Evolutionary conservation across 2,329 filamentous ascomycete species (phyloP).

Genomic region (Graphium sp.): DNA sequence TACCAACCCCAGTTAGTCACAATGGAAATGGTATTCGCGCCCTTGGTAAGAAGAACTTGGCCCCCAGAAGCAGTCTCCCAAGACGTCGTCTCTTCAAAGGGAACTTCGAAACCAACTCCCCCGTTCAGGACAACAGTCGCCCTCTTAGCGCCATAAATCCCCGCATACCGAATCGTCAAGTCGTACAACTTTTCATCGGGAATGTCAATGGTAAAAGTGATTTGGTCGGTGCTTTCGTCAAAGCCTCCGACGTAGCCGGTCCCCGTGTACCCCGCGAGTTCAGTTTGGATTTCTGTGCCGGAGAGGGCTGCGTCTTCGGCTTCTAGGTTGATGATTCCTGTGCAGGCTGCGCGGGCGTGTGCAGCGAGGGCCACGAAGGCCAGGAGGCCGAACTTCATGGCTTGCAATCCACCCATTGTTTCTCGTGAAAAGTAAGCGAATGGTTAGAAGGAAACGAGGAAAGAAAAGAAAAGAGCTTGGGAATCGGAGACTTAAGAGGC

Average conservation of each 20-base stretch:
- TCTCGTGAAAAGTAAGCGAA: background rate
- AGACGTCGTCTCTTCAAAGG: slow-evolving; percentile 17
- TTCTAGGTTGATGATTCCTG: slow-evolving; percentile 11
- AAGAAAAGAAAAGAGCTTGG: background rate
- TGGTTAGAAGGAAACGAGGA: slow-evolving; percentile 1
- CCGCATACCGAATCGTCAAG: slow-evolving; percentile 23
- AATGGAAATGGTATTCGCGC: slow-evolving; percentile 25
- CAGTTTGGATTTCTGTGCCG: slow-evolving; percentile 20
- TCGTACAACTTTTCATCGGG: slow-evolving; percentile 20
- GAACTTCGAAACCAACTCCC: slow-evolving; percentile 21
- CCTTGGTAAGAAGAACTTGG: slow-evolving; percentile 23
- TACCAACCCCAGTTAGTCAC: slow-evolving; percentile 31
- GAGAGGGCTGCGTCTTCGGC: slow-evolving; percentile 22
- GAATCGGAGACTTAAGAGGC: background rate
- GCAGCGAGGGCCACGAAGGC: slow-evolving; percentile 8
- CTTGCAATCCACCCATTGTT: background rate
- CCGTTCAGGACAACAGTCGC: slow-evolving; percentile 24
- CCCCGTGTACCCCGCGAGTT: slow-evolving; percentile 18
- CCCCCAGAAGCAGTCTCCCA: slow-evolving; percentile 22
- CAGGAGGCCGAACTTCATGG: slow-evolving; percentile 1
- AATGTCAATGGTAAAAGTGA: slow-evolving; percentile 22
- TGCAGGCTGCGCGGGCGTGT: slow-evolving; percentile 6
- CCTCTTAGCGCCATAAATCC: slow-evolving; percentile 25
- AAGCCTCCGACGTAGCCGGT: slow-evolving; percentile 29
- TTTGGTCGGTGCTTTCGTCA: slow-evolving; percentile 20